Evolutionary conservation across 768 basidiomycete species (phyloP).

Genomic region (Tricholoma flavovirens): DNA sequence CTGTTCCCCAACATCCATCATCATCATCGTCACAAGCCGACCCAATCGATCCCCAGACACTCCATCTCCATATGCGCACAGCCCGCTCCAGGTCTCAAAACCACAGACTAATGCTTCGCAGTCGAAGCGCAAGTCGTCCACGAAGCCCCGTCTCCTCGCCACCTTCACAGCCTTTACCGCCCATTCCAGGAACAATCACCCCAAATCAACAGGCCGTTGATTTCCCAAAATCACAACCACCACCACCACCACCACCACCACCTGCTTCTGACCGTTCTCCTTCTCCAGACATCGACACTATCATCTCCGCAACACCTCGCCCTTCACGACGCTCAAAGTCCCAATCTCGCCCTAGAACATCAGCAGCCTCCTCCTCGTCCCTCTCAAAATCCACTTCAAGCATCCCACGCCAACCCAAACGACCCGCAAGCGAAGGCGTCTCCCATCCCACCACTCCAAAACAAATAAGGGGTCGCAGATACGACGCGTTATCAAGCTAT

Average conservation of each 20-base stretch:
- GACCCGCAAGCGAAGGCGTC: slow-evolving; percentile 5
- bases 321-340: slow-evolving; percentile 8
- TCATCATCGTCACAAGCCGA: too few species aligned
- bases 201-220: too few species aligned
- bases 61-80: slow-evolving; percentile 17
- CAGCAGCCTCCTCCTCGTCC: not conserved
- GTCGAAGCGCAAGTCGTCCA: slow-evolving; percentile 1
- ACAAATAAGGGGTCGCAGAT: not conserved
- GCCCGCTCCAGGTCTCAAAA: slow-evolving; percentile 20
- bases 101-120: slow-evolving; percentile 15
- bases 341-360: not conserved
- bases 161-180: not conserved
- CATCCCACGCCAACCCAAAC: not conserved
- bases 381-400: slow-evolving; percentile 1
- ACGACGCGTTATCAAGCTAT: not conserved
- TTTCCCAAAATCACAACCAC: not conserved
- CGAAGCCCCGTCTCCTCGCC: not conserved
- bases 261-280: slow-evolving; percentile 7
- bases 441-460: not conserved
- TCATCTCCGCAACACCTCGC: slow-evolving; percentile 19
- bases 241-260: not conserved
- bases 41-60: slow-evolving; percentile 25
- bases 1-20: too few species aligned
- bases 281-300: slow-evolving; percentile 22
- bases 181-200: not conserved